Evolutionary conservation across 2,329 filamentous ascomycete species (phyloP).

Genomic region (Pseudogymnoascus sp.): DNA sequence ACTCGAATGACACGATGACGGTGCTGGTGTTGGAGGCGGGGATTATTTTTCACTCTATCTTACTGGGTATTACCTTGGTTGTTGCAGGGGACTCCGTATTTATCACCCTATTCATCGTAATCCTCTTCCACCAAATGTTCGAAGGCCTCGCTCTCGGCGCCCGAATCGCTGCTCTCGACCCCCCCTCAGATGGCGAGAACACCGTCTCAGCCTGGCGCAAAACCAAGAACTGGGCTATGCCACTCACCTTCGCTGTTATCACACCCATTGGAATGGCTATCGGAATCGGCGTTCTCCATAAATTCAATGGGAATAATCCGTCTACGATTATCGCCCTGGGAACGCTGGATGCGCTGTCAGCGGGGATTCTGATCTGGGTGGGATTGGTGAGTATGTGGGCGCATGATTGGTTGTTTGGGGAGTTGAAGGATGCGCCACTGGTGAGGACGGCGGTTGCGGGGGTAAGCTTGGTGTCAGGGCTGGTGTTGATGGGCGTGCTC

Average conservation of each 20-base stretch:
- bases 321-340: conserved; percentile 63
- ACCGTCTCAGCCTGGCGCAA: neutral
- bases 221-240: conserved; percentile 52
- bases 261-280: conserved; percentile 77
- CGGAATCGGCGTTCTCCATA: conserved; percentile 60
- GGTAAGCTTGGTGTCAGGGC: conserved; percentile 48
- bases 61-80: conserved; percentile 57
- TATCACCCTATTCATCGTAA: conserved; percentile 54
- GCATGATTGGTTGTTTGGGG: conserved; percentile 60
- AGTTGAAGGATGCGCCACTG: conserved; percentile 45
- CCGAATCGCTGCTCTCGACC: conserved; percentile 49
- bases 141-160: conserved; percentile 68
- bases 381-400: conserved; percentile 75
- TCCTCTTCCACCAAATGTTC: conserved; percentile 72
- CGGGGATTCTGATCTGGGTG: conserved; percentile 73
- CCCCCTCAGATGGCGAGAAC: neutral
- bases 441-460: conserved; percentile 43
- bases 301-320: conserved; percentile 66
- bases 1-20: conserved; percentile 41
- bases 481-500: conserved; percentile 63
- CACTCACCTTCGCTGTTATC: conserved; percentile 56
- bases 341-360: conserved; percentile 64
- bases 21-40: conserved; percentile 66
- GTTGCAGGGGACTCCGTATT: conserved; percentile 50
- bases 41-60: conserved; percentile 66